Conservation (phyloP, 139 green algal species). For the Tetradesmus lagerheimii region DNA sequence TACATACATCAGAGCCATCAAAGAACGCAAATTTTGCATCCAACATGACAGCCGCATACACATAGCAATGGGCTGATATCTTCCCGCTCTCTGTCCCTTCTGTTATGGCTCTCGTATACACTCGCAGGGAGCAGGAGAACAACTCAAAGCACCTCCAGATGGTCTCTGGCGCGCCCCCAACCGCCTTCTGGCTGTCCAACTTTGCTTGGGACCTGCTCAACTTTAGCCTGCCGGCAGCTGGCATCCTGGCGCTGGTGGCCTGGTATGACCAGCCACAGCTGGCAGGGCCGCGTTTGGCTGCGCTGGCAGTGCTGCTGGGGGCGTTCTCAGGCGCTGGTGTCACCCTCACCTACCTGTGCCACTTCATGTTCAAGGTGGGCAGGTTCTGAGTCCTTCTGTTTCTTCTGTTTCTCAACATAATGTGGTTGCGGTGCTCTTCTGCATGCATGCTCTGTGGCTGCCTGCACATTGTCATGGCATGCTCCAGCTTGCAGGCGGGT, state of each 20-base stretch:
- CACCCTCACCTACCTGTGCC: slow-evolving; percentile 74
- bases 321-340: slow-evolving; percentile 63
- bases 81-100: background rate
- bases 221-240: slow-evolving; percentile 62
- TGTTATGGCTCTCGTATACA: background rate
- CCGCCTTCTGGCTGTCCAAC: slow-evolving; percentile 75
- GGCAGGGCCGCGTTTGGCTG: slow-evolving; percentile 62
- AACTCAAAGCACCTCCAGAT: slow-evolving; percentile 74
- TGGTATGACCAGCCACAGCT: slow-evolving; percentile 25
- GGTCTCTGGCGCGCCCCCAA: slow-evolving; percentile 64
- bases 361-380: slow-evolving; percentile 71
- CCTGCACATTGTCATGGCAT: too few species aligned
- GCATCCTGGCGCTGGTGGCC: slow-evolving; percentile 56
- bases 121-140: slow-evolving; percentile 66
- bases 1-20: too few species aligned
- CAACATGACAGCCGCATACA: too few species aligned
- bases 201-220: slow-evolving; percentile 65
- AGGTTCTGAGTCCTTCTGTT: too few species aligned
- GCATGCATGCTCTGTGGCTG: too few species aligned
- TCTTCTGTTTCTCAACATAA: too few species aligned
- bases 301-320: slow-evolving; percentile 64
- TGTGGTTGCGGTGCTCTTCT: too few species aligned
- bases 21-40: too few species aligned
- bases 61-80: too few species aligned
- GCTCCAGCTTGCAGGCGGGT: too few species aligned